Percentiles rank a stretch among this genome's conserved stretches.
Conservation (phyloP, 2,329 filamentous ascomycete species). For the Madurella mycetomatis region DNA sequence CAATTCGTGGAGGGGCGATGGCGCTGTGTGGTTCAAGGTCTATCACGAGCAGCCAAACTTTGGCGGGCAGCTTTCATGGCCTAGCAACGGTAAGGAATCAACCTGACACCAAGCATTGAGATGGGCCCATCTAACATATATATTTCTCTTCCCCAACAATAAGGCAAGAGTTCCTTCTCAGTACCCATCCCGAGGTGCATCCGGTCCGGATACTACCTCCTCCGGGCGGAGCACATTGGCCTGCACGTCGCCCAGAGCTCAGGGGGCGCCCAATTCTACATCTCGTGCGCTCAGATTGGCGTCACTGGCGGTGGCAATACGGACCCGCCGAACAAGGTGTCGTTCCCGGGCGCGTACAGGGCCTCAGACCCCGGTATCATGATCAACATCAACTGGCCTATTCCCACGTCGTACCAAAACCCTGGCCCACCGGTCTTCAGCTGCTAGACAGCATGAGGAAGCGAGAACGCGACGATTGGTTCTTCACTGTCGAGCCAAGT, state of each 20-base stretch:
- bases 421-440: conserved; percentile 25
- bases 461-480: neutral
- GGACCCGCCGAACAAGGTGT: conserved; percentile 33
- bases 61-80: conserved; percentile 37
- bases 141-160: neutral
- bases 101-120: neutral
- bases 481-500: neutral
- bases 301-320: conserved; percentile 40
- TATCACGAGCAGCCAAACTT: conserved; percentile 40
- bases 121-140: neutral
- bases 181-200: conserved; percentile 42
- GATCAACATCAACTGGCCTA: conserved; percentile 42
- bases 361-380: conserved; percentile 39
- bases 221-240: conserved; percentile 46
- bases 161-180: conserved; percentile 33
- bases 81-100: conserved; percentile 32
- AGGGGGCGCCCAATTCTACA: conserved; percentile 45
- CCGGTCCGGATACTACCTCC: conserved; percentile 42
- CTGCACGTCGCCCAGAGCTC: conserved; percentile 39
- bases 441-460: conserved; percentile 15
- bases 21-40: conserved; percentile 42
- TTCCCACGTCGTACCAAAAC: conserved; percentile 36
- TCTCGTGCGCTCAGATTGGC: conserved; percentile 39
- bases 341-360: conserved; percentile 42
- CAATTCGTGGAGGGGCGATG: conserved; percentile 36